Base-by-base conservation (phyloP, 768 basidiomycete genomes). In the Boletus reticulatus region DNA sequence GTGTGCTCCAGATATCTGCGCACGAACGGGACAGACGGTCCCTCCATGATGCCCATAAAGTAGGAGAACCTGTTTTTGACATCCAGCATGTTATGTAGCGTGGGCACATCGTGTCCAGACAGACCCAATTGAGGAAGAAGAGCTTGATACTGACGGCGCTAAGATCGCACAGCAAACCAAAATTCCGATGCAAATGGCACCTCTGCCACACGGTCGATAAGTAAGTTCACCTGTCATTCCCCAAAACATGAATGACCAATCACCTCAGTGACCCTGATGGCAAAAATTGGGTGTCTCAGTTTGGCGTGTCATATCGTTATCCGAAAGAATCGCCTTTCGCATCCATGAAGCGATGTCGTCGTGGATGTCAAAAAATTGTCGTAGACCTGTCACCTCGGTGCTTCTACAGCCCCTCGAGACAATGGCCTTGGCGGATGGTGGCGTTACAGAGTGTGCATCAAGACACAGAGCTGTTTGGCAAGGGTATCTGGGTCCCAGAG, bases 381-480 rank as follows among this genome's bases (percentile, higher is more conserved):
- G 56, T 34, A 89, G 66, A 56, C 80, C 79, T 50, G 71, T 73
- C 27, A 80, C 75, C 3, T 62, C 57, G 32, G 72, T 58, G 13
- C 76, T 76, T 12, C 65, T 73, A 27, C 69, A 68, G 24, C 51
- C 50, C 55, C 78, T 80, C 67, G 32, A 96, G 75, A 68, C 89
- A 96, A 63, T 95, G 92, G 41, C 82, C 82, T 8, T 84, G 78
- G 10, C 81, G 80, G 53, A 94, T 82, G 65, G 83, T 84, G 56
- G 76, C 71, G 69, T 94, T 94, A 96, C 7, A 86, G 75, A 37
- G 77, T 72, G 52, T 79, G 83, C 67, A 95, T 91, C 57, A 85
- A 75, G 43, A 94, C 72, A n/a, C 87, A 84, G 43, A 96, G 75
- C 62, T 95, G 92, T 42, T 92, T 84, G 0, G 92, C 92, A 34